Conservation (phyloP, 768 basidiomycete species). For the Tricholoma matsutake region DNA sequence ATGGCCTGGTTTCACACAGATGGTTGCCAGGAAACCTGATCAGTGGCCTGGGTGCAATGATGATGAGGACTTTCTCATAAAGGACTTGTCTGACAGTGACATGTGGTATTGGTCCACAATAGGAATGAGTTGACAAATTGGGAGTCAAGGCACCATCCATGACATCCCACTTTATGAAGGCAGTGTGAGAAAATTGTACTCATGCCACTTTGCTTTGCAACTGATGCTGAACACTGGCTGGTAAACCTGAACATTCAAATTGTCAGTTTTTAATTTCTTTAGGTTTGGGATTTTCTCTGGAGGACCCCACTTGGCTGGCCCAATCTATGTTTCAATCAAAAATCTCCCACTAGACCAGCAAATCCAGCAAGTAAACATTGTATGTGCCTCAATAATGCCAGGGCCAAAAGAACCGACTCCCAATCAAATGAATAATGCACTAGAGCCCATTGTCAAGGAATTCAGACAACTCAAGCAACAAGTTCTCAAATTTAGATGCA, state of each 20-base stretch:
- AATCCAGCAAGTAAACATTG: conserved; percentile 20
- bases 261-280: background rate
- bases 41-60: background rate
- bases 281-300: conserved; percentile 24
- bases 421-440: conserved; percentile 22
- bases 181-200: background rate
- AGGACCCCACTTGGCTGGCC: conserved; percentile 24
- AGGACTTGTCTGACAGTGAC: background rate
- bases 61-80: background rate
- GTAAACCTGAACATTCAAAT: conserved; percentile 10
- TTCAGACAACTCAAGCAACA: conserved; percentile 3
- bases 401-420: conserved; percentile 25
- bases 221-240: conserved; percentile 24
- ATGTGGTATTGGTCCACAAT: background rate
- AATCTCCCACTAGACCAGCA: conserved; percentile 18
- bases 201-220: conserved; percentile 19
- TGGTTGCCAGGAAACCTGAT: background rate
- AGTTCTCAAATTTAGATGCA: no score
- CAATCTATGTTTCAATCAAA: conserved; percentile 22
- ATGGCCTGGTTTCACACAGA: background rate
- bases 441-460: conserved; percentile 18
- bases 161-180: background rate
- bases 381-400: conserved; percentile 19
- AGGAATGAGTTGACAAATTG: background rate
- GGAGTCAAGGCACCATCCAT: background rate